These are phyloP conservation scores for Tuber umbilicatum DNA, from an alignment of 495 filamentous ascomycete genomes.

Conservation along the genomic window DNA sequence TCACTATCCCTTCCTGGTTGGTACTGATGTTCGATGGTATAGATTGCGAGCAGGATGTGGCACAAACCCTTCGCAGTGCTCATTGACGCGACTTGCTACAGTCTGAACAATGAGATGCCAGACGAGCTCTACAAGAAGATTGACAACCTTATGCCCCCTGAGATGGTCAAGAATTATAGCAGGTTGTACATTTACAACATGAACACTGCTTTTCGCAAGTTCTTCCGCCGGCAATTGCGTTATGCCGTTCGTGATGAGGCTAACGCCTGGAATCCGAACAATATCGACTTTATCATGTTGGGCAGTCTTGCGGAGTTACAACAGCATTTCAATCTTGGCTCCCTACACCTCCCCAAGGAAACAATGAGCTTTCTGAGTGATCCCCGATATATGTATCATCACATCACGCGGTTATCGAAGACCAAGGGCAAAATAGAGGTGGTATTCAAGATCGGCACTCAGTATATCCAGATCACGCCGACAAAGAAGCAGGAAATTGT, in stretches of 20 bases:
- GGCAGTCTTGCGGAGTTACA: constrained; percentile 57
- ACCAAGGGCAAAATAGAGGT: constrained; percentile 62
- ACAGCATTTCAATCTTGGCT: constrained; percentile 57
- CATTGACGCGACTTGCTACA: constrained; percentile 61
- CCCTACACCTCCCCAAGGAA: constrained; percentile 59
- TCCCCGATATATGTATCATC: constrained; percentile 57
- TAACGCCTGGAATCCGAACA: constrained; percentile 53
- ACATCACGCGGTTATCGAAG: constrained; percentile 57
- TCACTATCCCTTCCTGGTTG: neutral
- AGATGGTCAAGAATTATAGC: constrained; percentile 52
- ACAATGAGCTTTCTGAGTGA: constrained; percentile 60
- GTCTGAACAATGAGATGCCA: constrained; percentile 54
- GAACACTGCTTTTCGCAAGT: constrained; percentile 60
- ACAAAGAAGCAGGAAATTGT: constrained; percentile 59
- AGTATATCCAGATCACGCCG: constrained; percentile 63
- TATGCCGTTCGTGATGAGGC: constrained; percentile 52
- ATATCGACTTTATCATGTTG: constrained; percentile 57
- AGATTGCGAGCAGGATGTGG: constrained; percentile 62
- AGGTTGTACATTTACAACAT: constrained; percentile 62
- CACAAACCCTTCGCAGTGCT: constrained; percentile 59
- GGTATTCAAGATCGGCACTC: constrained; percentile 57
- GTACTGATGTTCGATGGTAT: constrained; percentile 6
- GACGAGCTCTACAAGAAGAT: constrained; percentile 55
- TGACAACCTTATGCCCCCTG: constrained; percentile 54
- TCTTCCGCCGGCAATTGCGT: constrained; percentile 54